Evolutionary conservation across 2,329 filamentous ascomycete species (phyloP), one percentile per base, ranked within the genome.

Genomic region (Teratosphaeriaceae sp.): DNA sequence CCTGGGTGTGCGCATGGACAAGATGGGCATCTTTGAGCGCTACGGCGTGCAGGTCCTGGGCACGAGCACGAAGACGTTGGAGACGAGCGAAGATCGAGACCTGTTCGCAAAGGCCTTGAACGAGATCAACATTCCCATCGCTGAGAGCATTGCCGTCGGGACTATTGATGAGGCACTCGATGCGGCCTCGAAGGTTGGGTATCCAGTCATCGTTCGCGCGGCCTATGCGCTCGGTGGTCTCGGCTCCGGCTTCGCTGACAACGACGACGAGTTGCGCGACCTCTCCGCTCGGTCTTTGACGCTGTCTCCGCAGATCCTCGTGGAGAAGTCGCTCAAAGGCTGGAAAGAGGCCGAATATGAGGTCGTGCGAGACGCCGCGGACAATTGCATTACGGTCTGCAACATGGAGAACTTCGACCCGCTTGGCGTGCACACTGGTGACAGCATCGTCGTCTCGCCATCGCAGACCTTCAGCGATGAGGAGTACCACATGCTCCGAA

Each of bases 261-360:
- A 95, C 68, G 76, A 84, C 56, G 88, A 96, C 61, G 92, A 98
- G 71, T 81, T 98, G 45, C 84, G 86, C 64, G 88, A 97, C 68
- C 78, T 98, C 76, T 85, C 89, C 53, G 89, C 92, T 49, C 82
- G 88, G 52, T 97, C 90, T 36, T 77, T 98, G 45, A 94, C 89
- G 34, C 79, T 97, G 26, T 90, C 90, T 2, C 90, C 92, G 38
- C 92, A 98, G 68, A 96, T 98, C 60, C 70, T 98, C 63, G 89
- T 98, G 46, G 92, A 98, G 75, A 97, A 97, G 72, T 95, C 88
- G 40, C 80, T 98, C 56, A 97, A 96, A 76, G 92, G 92, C 66
- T 98, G 92, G 92, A 98, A 98, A 71, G 92, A 98, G 69, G 84
- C 96, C 40, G 92, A 98, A 68, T 98, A 97, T 62, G 92, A 97